phyloP scores from a whole-genome alignment of 768 basidiomycete genomes.

The Roridomyces roridus region DNA sequence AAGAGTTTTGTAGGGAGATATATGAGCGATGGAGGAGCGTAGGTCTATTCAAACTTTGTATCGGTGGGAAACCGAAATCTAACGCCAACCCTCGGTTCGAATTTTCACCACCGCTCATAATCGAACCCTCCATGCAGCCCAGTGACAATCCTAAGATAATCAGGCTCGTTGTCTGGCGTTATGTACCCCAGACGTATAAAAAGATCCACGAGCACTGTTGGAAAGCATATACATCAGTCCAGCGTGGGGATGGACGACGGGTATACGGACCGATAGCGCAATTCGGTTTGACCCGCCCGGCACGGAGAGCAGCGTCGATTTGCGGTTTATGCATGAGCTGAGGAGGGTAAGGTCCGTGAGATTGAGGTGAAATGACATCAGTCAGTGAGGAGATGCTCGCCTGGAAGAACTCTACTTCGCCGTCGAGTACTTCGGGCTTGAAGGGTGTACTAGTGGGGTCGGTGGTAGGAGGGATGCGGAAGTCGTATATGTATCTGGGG shows the following conservation, averaged over 20 bases:
- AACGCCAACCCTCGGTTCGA: too few relatives aligned
- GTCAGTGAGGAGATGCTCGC: conserved; percentile 45
- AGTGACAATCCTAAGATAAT: conserved; percentile 79
- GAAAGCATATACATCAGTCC: too few relatives aligned
- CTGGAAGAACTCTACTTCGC: conserved; percentile 94
- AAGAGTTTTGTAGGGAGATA: too few relatives aligned
- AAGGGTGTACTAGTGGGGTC: conserved; percentile 51
- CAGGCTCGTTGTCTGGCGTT: conserved; percentile 87
- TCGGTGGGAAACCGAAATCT: too few relatives aligned
- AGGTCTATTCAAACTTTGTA: too few relatives aligned
- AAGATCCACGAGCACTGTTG: conserved; percentile 83
- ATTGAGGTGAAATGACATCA: too few relatives aligned
- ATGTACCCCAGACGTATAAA: conserved; percentile 86
- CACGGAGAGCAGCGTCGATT: conserved; percentile 67
- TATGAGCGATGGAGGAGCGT: too few relatives aligned
- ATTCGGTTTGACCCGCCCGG: conserved; percentile 89
- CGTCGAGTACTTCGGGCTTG: conserved; percentile 79
- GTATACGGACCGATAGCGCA: conserved; percentile 75
- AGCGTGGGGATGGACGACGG: neutral
- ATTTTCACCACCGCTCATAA: conserved; percentile 60
- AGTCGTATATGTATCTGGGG: conserved; percentile 82
- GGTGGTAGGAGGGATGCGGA: conserved; percentile 63
- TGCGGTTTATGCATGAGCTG: conserved; percentile 75
- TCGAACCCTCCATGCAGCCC: conserved; percentile 77
- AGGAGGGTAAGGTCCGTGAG: too few relatives aligned